Base-by-base conservation (phyloP, 208 protist genomes). In the Crithidia bombi region DNA sequence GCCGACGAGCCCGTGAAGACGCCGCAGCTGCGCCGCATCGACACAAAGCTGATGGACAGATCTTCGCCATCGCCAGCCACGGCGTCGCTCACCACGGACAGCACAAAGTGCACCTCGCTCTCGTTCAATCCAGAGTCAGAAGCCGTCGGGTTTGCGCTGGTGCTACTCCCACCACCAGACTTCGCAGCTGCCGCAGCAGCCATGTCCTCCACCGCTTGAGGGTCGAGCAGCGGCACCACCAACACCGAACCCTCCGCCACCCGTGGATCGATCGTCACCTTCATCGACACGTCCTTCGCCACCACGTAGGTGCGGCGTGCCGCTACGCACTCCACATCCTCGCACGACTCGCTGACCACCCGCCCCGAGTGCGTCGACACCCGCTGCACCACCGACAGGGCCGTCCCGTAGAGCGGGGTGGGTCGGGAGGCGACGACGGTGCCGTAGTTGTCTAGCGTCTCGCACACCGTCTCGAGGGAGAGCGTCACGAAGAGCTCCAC, bases 161-260 rank as follows among this genome's bases (percentile, higher is more conserved):
- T 49, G 23, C 35, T 3, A 19, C 21, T 25, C 0, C 10, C 32
- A 23, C 7, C 39, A 43, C 52, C 35, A 23, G 28, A 6, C 15
- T n/a, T 25, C 33, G 52, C 14, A 6, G 39, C n/a, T 61, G 19
- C 55, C 46, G 43, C 35, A 21, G 47, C 30, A 25, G 54, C 32
- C 54, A 58, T 58, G 5, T 25, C 38, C 30, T 50, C 32, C 66
- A 55, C 39, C 73, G 54, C 26, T 69, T 47, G 14, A 57, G 83
- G 57, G 80, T 79, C 46, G 77, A 66, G 74, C 72, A 85, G 70
- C 81, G 88, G 44, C 65, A 83, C 36, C 26, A 77, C 38, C 30
- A 56, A 49, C 67, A 51, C 57, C 67, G 56, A 59, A 33, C 43
- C 41, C 12, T 47, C 43, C 23, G 47, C n/a, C 39, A 33, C 26